These are phyloP conservation scores for Xylariaceae sp. DNA, from an alignment of 2,329 filamentous ascomycete genomes.

Conservation along the genomic window DNA sequence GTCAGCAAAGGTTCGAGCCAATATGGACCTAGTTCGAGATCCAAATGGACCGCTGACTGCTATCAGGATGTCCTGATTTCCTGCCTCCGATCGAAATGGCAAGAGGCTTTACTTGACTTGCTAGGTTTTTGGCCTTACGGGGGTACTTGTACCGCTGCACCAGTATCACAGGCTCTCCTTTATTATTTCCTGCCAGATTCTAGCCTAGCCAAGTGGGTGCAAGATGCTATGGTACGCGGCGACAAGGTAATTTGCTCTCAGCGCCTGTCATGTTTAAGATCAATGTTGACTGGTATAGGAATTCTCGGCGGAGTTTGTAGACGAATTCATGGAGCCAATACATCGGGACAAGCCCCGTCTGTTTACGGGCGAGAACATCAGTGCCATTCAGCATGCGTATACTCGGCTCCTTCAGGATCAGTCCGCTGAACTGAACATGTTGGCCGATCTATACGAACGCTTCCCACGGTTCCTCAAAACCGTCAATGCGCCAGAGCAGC, in stretches of 20 bases:
- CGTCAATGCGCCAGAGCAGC: conserved; percentile 5
- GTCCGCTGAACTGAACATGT: conserved; percentile 1
- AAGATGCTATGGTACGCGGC: not conserved
- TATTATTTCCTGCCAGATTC: conserved; percentile 4
- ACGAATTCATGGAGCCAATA: not conserved
- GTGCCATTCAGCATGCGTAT: conserved; percentile 2
- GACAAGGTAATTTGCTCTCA: not conserved
- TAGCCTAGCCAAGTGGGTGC: not conserved
- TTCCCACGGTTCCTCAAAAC: conserved; percentile 11
- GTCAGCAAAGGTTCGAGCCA: not conserved
- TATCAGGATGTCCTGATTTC: not conserved
- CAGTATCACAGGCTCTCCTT: conserved; percentile 2
- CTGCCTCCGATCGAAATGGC: not conserved
- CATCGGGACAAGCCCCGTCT: not conserved
- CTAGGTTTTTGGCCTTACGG: not conserved
- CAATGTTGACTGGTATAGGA: conserved; percentile 1
- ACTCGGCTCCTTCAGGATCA: conserved; percentile 1
- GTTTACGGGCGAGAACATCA: not conserved
- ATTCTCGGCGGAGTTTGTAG: not conserved
- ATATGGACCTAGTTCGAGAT: not conserved
- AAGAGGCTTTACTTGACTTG: not conserved
- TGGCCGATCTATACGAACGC: conserved; percentile 11
- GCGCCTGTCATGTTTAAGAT: no score
- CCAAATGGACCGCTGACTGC: not conserved
- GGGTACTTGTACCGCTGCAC: conserved; percentile 1